phyloP scores from a whole-genome alignment of 2,329 filamentous ascomycete species.

The Aureobasidium sp. region DNA sequence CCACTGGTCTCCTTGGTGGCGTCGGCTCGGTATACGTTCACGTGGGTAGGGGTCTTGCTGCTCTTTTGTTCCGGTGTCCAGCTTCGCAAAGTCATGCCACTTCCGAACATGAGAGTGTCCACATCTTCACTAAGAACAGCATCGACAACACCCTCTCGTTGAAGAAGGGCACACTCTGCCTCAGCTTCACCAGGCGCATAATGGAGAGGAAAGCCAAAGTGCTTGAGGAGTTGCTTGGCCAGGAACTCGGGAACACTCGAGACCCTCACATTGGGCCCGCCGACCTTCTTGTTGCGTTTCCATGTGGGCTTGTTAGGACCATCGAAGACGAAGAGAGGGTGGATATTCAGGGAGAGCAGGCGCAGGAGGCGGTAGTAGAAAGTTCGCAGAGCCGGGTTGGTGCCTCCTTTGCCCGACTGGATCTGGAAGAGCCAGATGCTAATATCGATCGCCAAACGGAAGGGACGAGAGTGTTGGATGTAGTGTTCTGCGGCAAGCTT shows the following conservation, averaged over 20 bases:
- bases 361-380: constrained; percentile 86
- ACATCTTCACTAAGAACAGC: constrained; percentile 94
- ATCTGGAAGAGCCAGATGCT: constrained; percentile 97
- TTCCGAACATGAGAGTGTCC: constrained; percentile 96
- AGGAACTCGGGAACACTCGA: constrained; percentile 63
- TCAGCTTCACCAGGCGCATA: constrained; percentile 92
- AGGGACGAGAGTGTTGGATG: constrained; percentile 60
- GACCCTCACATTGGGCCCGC: constrained; percentile 53
- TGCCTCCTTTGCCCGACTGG: constrained; percentile 75
- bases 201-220: constrained; percentile 80
- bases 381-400: constrained; percentile 82
- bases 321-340: constrained; percentile 86
- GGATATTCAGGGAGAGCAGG: constrained; percentile 68
- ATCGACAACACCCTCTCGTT: constrained; percentile 76
- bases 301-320: constrained; percentile 76
- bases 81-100: constrained; percentile 67
- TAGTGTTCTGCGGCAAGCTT: constrained; percentile 76
- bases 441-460: constrained; percentile 86
- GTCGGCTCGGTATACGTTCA: constrained; percentile 68
- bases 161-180: constrained; percentile 85
- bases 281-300: constrained; percentile 73
- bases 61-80: constrained; percentile 68
- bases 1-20: constrained; percentile 51
- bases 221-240: constrained; percentile 73
- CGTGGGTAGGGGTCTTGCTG: constrained; percentile 70